Evolutionary conservation across 2,329 filamentous ascomycete genomes (phyloP).

Genomic region (Metarhizium brunneum): DNA sequence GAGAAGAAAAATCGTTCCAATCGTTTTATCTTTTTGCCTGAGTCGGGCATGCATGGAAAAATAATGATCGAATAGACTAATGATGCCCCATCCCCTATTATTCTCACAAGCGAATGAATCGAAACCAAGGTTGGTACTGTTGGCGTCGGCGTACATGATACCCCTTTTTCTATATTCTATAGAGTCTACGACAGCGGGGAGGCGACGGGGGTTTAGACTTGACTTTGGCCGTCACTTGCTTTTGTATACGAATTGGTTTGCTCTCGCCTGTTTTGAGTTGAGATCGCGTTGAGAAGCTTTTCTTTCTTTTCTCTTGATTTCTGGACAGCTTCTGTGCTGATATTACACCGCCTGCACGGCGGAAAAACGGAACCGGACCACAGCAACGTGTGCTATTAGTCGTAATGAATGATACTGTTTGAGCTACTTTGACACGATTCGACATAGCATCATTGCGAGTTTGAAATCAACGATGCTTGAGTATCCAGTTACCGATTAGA

Average conservation of each 20-base stretch:
- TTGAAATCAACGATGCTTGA: not conserved
- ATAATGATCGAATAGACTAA: not conserved
- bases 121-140: not conserved
- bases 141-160: slow-evolving; percentile 1
- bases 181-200: not conserved
- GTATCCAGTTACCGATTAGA: not conserved
- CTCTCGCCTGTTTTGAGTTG: too few relatives aligned
- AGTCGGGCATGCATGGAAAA: not conserved
- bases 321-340: not conserved
- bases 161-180: not conserved
- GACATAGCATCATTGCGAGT: not conserved
- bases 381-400: not conserved
- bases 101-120: not conserved
- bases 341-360: not conserved
- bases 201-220: not conserved
- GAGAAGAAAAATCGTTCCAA: slow-evolving; percentile 15
- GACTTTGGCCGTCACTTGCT: not conserved
- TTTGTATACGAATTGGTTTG: too few relatives aligned
- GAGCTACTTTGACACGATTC: not conserved
- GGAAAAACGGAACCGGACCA: not conserved
- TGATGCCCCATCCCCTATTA: not conserved
- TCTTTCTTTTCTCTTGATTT: not conserved
- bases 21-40: not conserved
- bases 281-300: too few relatives aligned
- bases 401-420: not conserved